Percentiles rank a stretch among this genome's conserved stretches.
phyloP scores from a whole-genome alignment of 73 alveolate species.

The Tetrahymena borealis region DNA sequence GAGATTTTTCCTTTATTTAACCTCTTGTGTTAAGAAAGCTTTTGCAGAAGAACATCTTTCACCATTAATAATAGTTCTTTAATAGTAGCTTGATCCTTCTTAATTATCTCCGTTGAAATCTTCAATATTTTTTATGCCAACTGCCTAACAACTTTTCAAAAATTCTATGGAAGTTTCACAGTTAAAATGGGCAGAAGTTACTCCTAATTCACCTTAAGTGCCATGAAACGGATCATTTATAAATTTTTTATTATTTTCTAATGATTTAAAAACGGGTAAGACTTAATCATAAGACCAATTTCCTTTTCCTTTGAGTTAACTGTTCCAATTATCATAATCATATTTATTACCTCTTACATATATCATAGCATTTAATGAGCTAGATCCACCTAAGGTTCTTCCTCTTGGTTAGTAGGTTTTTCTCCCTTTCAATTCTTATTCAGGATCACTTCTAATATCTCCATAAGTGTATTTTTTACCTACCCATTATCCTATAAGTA shows the following conservation, averaged over 20 bases:
- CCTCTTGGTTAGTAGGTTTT: neutral
- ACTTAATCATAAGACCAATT: neutral
- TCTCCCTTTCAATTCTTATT: neutral
- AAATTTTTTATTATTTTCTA: neutral
- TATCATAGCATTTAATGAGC: constrained; percentile 9
- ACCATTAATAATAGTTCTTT: neutral
- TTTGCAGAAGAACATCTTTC: neutral
- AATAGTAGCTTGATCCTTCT: constrained; percentile 6
- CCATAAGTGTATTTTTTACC: neutral
- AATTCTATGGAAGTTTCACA: neutral
- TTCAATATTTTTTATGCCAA: neutral
- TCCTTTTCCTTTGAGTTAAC: neutral
- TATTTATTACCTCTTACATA: constrained; percentile 1
- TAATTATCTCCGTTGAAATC: constrained; percentile 6
- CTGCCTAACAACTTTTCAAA: neutral
- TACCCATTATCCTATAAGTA: neutral
- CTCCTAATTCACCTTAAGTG: neutral
- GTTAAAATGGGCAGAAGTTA: neutral
- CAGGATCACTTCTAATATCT: neutral
- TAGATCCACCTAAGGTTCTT: constrained; percentile 6
- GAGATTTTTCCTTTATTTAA: neutral
- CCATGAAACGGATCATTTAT: neutral
- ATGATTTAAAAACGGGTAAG: neutral
- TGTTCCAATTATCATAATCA: neutral
- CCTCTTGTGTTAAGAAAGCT: neutral